A percentile compares a stretch with the other conserved stretches of the same genome.
Evolutionary conservation across 306 rosid genomes (phyloP).

Genomic region (Malus asiatica): DNA sequence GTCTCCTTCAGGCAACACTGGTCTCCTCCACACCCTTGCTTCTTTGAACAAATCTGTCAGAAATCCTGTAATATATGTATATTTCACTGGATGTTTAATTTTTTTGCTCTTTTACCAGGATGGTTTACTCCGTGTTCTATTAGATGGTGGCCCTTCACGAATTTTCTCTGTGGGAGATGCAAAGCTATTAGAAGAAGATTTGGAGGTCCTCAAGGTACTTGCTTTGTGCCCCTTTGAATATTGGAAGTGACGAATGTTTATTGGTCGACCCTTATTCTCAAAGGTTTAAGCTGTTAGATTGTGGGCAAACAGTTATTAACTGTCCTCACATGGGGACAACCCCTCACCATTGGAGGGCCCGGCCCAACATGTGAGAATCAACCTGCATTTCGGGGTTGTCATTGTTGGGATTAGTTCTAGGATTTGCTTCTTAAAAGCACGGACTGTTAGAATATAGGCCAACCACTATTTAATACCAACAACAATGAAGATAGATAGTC

Average conservation of each 20-base stretch:
- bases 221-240: constrained; percentile 10
- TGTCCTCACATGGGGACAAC: background rate
- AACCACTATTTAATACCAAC: background rate
- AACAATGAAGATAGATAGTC: background rate
- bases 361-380: background rate
- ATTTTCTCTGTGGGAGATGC: constrained; percentile 60
- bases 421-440: background rate
- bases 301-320: background rate
- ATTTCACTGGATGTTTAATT: background rate
- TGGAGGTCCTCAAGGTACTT: constrained; percentile 83
- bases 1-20: constrained; percentile 98
- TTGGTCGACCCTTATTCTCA: background rate
- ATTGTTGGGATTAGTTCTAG: background rate
- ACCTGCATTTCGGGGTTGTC: background rate
- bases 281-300: background rate
- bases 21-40: constrained; percentile 32
- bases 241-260: background rate
- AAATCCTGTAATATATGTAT: background rate
- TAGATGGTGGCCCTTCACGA: constrained; percentile 89
- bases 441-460: background rate
- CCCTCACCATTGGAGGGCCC: background rate
- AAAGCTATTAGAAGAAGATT: constrained; percentile 84
- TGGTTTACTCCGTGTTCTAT: constrained; percentile 81
- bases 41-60: constrained; percentile 11
- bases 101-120: constrained; percentile 42